Evolutionary conservation across 1,139 yeast genomes (phyloP).

Genomic region (Pneumocystis murina): DNA sequence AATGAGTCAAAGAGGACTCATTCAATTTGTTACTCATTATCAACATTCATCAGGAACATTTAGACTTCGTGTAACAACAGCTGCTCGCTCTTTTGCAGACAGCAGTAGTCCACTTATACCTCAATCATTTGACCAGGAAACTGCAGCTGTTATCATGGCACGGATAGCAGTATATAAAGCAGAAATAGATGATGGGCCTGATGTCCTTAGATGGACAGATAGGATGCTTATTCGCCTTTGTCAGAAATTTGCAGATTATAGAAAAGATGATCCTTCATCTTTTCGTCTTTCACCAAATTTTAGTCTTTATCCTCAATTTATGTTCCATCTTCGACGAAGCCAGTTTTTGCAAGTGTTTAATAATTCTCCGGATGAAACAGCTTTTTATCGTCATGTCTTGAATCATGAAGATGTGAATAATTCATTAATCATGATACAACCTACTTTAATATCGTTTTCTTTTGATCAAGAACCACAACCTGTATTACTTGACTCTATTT

Average conservation of each 20-base stretch:
- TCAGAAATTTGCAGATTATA: conserved; percentile 74
- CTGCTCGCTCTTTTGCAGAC: conserved; percentile 46
- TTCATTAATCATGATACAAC: conserved; percentile 94
- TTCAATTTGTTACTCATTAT: conserved; percentile 66
- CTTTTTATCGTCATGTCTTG: conserved; percentile 86
- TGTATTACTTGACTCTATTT: conserved; percentile 84
- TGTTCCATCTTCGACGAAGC: conserved; percentile 89
- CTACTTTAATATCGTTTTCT: conserved; percentile 76
- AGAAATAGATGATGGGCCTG: conserved; percentile 59
- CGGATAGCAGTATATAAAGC: conserved; percentile 84
- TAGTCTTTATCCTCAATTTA: conserved; percentile 86
- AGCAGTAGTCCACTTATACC: conserved; percentile 39
- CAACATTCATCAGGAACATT: conserved; percentile 48
- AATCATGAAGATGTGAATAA: conserved; percentile 83
- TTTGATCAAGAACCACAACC: conserved; percentile 73
- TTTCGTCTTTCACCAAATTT: conserved; percentile 67
- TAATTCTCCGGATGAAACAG: conserved; percentile 97
- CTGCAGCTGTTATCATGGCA: conserved; percentile 93
- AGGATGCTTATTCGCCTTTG: conserved; percentile 72
- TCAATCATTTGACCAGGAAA: conserved; percentile 88
- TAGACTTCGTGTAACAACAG: conserved; percentile 82
- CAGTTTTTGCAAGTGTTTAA: conserved; percentile 93
- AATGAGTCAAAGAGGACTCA: conserved; percentile 25
- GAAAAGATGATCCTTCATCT: conserved; percentile 58
- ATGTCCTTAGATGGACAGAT: conserved; percentile 74